These are phyloP conservation scores for Malus sieversii DNA, from an alignment of 306 rosid genomes.

Conservation along the genomic window DNA sequence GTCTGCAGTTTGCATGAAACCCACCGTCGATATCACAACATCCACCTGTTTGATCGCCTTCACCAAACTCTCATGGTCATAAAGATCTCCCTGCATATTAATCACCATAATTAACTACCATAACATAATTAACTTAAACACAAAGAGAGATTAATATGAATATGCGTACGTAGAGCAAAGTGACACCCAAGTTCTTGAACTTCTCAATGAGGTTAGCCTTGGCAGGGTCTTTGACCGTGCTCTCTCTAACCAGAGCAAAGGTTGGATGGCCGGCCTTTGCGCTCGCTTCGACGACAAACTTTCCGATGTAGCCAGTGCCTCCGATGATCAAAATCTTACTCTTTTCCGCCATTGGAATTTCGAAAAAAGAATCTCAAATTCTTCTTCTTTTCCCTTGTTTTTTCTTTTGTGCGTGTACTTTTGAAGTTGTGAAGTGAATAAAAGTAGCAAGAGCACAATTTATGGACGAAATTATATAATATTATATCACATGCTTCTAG, in stretches of 20 bases:
- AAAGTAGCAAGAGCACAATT: background rate
- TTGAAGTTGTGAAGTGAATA: background rate
- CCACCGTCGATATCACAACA: constrained; percentile 79
- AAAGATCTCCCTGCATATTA: constrained; percentile 57
- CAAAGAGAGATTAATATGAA: background rate
- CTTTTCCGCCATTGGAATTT: constrained; percentile 1
- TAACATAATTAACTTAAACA: background rate
- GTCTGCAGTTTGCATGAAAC: constrained; percentile 47
- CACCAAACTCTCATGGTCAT: constrained; percentile 65
- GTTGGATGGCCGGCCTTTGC: constrained; percentile 68
- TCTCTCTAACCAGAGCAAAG: constrained; percentile 63
- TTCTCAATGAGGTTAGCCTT: constrained; percentile 47
- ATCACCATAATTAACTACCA: background rate
- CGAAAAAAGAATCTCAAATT: background rate
- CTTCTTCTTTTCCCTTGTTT: background rate
- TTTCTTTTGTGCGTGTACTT: background rate
- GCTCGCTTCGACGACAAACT: constrained; percentile 70
- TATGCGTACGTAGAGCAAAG: constrained; percentile 40
- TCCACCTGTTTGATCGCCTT: constrained; percentile 73
- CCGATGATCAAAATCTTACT: constrained; percentile 85
- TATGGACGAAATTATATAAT: background rate
- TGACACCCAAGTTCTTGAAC: constrained; percentile 53
- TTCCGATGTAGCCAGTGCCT: constrained; percentile 90
- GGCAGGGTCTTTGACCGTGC: constrained; percentile 48
- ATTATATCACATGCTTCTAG: background rate